These are phyloP conservation scores for Fraxinus xanthoxyloides DNA, from an alignment of 305 asterid genomes.

Conservation along the genomic window DNA sequence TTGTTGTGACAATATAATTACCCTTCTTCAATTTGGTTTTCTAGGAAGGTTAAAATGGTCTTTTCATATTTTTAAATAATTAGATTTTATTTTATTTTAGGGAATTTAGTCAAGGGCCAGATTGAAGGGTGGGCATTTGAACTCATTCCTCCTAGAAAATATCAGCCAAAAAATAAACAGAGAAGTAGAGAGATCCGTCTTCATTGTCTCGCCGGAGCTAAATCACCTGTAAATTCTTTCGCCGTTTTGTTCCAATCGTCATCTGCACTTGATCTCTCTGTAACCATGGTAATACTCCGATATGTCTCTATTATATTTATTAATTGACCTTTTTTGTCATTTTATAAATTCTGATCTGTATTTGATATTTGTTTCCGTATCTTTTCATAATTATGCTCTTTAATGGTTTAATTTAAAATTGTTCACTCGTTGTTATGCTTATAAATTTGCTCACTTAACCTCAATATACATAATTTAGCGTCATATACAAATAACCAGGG, in stretches of 20 bases:
- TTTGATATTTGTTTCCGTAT: background rate
- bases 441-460: background rate
- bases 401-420: background rate
- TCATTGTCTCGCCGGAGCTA: background rate
- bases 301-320: background rate
- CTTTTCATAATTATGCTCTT: background rate
- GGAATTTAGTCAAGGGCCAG: no score
- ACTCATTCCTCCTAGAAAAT: no score
- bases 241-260: background rate
- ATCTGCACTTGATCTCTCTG: slow-evolving; percentile 1
- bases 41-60: no score
- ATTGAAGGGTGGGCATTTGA: no score
- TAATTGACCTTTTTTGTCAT: background rate
- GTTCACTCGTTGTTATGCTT: background rate
- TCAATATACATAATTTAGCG: background rate
- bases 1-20: no score
- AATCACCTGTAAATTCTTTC: background rate
- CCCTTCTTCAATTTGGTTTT: no score
- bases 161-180: background rate
- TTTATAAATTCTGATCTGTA: no score
- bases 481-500: background rate
- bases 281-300: background rate
- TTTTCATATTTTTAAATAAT: no score
- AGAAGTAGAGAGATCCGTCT: background rate
- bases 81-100: no score